Percentiles rank a stretch among this genome's conserved stretches.
These are phyloP conservation scores for Bipolaris bicolor DNA, from an alignment of 2,329 filamentous ascomycete species.

Conservation along the genomic window DNA sequence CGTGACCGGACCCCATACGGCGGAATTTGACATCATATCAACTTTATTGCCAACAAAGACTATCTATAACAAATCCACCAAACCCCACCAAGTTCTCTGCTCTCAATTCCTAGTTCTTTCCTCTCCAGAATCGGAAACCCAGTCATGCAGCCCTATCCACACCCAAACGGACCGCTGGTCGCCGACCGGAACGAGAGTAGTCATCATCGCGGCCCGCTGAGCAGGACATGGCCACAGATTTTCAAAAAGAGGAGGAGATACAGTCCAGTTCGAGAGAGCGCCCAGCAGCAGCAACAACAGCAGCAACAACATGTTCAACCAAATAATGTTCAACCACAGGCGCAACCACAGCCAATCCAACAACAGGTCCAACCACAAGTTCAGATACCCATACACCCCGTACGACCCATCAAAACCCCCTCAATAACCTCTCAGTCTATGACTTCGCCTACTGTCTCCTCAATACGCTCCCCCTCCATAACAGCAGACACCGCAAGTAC, in stretches of 20 bases:
- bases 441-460: conserved; percentile 22
- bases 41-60: background rate
- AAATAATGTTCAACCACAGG: background rate
- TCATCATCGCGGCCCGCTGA: conserved; percentile 36
- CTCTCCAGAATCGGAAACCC: background rate
- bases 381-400: conserved; percentile 24
- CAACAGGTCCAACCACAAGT: conserved; percentile 7
- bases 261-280: conserved; percentile 38
- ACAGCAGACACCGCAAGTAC: conserved; percentile 33
- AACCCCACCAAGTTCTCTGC: background rate
- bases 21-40: background rate
- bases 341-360: conserved; percentile 11
- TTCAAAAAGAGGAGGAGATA: conserved; percentile 43
- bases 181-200: conserved; percentile 25
- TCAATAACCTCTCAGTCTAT: conserved; percentile 14
- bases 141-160: conserved; percentile 32
- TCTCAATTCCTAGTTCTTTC: no score
- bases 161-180: conserved; percentile 21
- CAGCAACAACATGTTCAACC: background rate
- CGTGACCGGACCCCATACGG: conserved; percentile 5
- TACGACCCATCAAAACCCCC: conserved; percentile 23
- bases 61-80: background rate
- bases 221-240: conserved; percentile 39
- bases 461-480: conserved; percentile 28
- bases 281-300: conserved; percentile 17